Base-by-base conservation (phyloP, 768 basidiomycete species). In the Auricularia auricula-judae region DNA sequence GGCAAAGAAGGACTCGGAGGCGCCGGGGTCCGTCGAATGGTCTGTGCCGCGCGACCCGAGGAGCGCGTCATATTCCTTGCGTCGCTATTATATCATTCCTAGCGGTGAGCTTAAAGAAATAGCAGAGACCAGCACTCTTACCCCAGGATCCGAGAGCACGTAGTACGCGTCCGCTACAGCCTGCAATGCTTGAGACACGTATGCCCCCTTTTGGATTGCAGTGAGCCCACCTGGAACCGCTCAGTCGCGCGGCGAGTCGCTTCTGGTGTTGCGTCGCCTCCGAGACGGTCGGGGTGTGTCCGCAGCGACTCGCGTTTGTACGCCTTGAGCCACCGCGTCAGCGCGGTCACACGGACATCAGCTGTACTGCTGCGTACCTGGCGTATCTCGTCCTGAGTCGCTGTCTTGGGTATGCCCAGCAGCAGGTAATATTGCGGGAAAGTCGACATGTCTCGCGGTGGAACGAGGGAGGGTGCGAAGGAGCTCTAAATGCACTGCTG, bases 151-250 rank as follows among this genome's bases (percentile, higher is more conserved):
- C 2, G 91, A 93, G 43, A 98, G 83, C 34, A 95, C 89, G 72
- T 91, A 97, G 76, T 96, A 96, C 18, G 93, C 93, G 74, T 97
- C 94, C 63, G 94, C 93, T 67, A 97, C 86, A 7, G 88, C 85
- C 88, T 89, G 71, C 63, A 68, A 16, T 1, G 61, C 7, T 44
- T 67, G 36, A 67, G 42, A 62, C 61, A 43, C 18, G 58, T 35
- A 62, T 42, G 16, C 33, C 16, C 36, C 36, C 43, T 18, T 18
- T 18, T 29, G 29, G 29, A 36, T 34, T 53, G 36, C 36, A 3
- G 63, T n/a, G 23, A 61, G 68, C 73, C 4, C 67, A 86, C 91
- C 79, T 93, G 92, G 73, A 95, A 96, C 64, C 81, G 80, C 74
- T 93, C 93, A 2, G 94, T 97, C 0, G 93, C 87, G 14, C 70